phyloP scores from a whole-genome alignment of 108 stramenopile species.

The Nitzschia inconspicua region DNA sequence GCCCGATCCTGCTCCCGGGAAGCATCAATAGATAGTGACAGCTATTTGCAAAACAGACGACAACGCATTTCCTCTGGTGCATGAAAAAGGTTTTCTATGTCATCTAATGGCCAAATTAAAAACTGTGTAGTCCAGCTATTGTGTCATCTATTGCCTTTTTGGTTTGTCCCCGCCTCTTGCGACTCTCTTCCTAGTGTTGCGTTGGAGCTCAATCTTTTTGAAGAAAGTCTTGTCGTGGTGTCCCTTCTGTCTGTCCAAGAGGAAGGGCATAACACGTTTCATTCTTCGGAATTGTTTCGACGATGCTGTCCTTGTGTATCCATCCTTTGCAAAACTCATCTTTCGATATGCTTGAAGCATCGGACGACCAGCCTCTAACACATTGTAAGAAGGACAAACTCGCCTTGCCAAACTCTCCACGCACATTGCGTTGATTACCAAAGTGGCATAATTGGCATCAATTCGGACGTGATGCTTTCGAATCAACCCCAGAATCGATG shows the following conservation, averaged over 20 bases:
- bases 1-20: no score
- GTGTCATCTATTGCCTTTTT: no score
- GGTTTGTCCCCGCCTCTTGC: no score
- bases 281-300: background rate
- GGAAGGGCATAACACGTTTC: background rate
- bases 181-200: background rate
- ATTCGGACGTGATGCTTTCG: constrained; percentile 64
- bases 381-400: constrained; percentile 72
- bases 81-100: no score
- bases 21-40: no score
- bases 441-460: constrained; percentile 83
- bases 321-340: constrained; percentile 16
- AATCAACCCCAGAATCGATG: constrained; percentile 62
- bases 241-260: background rate
- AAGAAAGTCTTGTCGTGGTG: background rate
- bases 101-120: no score
- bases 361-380: constrained; percentile 71
- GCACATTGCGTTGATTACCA: constrained; percentile 78
- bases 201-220: background rate
- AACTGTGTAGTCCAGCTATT: no score
- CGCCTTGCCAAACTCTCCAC: constrained; percentile 65
- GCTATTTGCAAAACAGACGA: no score
- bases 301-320: constrained; percentile 16
- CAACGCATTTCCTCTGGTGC: no score
- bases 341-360: constrained; percentile 50